Evolutionary conservation across 805 yeast genomes (phyloP).

Genomic region (Metschnikowia drakensbergensis): DNA sequence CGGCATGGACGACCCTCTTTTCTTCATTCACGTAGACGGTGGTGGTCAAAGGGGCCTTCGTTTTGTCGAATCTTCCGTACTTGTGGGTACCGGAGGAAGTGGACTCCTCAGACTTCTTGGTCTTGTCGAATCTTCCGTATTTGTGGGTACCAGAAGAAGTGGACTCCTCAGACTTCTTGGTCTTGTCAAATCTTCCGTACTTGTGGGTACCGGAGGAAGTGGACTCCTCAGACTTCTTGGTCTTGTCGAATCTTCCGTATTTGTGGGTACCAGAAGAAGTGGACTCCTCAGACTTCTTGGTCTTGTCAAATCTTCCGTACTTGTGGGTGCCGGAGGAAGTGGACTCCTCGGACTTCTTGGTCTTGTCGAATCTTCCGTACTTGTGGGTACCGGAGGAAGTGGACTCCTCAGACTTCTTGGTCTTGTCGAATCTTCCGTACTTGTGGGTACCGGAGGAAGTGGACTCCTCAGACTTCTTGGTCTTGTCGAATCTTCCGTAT

Average conservation of each 20-base stretch:
- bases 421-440: conserved; percentile 55
- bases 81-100: conserved; percentile 32
- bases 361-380: conserved; percentile 24
- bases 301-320: conserved; percentile 21
- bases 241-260: conserved; percentile 55
- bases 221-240: conserved; percentile 23
- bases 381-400: conserved; percentile 25
- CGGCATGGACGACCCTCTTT: conserved; percentile 10
- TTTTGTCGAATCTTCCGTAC: conserved; percentile 34
- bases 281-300: conserved; percentile 11
- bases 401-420: conserved; percentile 23
- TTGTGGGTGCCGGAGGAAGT: conserved; percentile 18
- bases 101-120: conserved; percentile 32
- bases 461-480: conserved; percentile 11
- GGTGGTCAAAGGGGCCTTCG: conserved; percentile 33
- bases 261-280: conserved; percentile 40
- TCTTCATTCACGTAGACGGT: conserved; percentile 29
- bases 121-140: conserved; percentile 33
- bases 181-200: conserved; percentile 22
- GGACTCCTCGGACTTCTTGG: conserved; percentile 13
- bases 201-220: conserved; percentile 28
- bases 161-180: conserved; percentile 13
- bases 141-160: conserved; percentile 26
- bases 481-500: conserved; percentile 21
- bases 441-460: conserved; percentile 40